Conservation (phyloP, 1,284 basidiomycete genomes). For the Agaricales sp. region DNA sequence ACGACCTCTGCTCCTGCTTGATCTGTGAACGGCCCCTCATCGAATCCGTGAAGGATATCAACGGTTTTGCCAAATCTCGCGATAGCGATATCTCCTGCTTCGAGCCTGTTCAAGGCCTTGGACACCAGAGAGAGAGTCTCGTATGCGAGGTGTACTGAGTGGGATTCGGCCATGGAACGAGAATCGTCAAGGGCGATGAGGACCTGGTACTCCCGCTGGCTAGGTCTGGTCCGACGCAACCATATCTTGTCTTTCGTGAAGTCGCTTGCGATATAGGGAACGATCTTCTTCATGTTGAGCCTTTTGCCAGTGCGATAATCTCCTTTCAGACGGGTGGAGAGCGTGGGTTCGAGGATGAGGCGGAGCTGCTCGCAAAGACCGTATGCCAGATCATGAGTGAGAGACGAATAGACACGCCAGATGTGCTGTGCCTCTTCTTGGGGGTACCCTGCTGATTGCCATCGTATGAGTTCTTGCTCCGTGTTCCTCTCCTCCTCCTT, state of each 20-base stretch:
- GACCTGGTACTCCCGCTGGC: slow-evolving; percentile 93
- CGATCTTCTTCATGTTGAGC: slow-evolving; percentile 99
- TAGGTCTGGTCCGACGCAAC: slow-evolving; percentile 90
- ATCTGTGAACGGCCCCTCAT: slow-evolving; percentile 70
- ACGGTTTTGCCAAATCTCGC: slow-evolving; percentile 86
- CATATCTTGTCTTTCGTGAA: slow-evolving; percentile 99
- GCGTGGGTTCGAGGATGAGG: slow-evolving; percentile 91
- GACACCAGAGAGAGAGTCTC: slow-evolving; percentile 91
- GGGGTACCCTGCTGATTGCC: slow-evolving; percentile 52
- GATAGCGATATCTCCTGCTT: slow-evolving; percentile 90
- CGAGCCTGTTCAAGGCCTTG: slow-evolving; percentile 84
- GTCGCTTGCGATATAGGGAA: slow-evolving; percentile 97
- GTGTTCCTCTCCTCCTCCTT: slow-evolving; percentile 31
- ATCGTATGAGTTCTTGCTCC: slow-evolving; percentile 56
- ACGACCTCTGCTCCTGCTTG: slow-evolving; percentile 75
- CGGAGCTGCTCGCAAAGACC: slow-evolving; percentile 93
- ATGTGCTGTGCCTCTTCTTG: slow-evolving; percentile 58
- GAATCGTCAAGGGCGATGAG: slow-evolving; percentile 95
- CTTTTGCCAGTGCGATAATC: slow-evolving; percentile 98
- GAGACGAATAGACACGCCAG: slow-evolving; percentile 85
- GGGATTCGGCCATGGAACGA: slow-evolving; percentile 91
- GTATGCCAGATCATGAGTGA: slow-evolving; percentile 89
- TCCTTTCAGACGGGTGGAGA: slow-evolving; percentile 90
- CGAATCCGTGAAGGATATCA: slow-evolving; percentile 85
- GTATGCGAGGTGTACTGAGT: slow-evolving; percentile 90